These are phyloP conservation scores for Rosa multiflora DNA, from an alignment of 306 rosid genomes.

Conservation along the genomic window DNA sequence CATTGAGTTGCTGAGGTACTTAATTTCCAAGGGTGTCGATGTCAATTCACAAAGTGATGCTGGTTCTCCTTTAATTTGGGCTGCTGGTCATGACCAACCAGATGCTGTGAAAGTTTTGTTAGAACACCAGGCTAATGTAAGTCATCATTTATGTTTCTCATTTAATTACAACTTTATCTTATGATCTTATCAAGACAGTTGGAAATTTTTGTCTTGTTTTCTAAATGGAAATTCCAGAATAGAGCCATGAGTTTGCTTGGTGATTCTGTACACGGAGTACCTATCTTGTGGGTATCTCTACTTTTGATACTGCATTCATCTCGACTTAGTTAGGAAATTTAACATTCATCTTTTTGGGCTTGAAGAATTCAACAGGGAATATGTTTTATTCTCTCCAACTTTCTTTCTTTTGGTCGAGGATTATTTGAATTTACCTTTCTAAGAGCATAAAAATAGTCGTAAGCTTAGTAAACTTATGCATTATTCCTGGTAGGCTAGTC, in stretches of 20 bases:
- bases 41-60: constrained; percentile 82
- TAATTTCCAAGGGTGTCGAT: constrained; percentile 70
- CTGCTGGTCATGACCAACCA: constrained; percentile 89
- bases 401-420: background rate
- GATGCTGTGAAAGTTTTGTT: constrained; percentile 66
- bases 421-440: background rate
- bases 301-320: background rate
- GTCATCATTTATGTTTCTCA: background rate
- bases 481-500: background rate
- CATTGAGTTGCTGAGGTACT: constrained; percentile 61
- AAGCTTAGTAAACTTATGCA: background rate
- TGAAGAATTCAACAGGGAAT: too few species aligned
- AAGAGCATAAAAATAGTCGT: background rate
- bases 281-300: background rate
- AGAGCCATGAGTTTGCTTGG: background rate
- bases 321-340: background rate
- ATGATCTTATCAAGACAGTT: background rate
- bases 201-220: background rate
- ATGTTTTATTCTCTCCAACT: too few species aligned
- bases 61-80: constrained; percentile 92
- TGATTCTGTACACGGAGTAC: background rate
- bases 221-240: background rate
- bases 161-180: background rate
- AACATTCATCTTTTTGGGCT: background rate
- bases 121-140: constrained; percentile 78